Evolutionary conservation across 495 filamentous ascomycete genomes (phyloP).

Genomic region (Neurospora tetraspora): DNA sequence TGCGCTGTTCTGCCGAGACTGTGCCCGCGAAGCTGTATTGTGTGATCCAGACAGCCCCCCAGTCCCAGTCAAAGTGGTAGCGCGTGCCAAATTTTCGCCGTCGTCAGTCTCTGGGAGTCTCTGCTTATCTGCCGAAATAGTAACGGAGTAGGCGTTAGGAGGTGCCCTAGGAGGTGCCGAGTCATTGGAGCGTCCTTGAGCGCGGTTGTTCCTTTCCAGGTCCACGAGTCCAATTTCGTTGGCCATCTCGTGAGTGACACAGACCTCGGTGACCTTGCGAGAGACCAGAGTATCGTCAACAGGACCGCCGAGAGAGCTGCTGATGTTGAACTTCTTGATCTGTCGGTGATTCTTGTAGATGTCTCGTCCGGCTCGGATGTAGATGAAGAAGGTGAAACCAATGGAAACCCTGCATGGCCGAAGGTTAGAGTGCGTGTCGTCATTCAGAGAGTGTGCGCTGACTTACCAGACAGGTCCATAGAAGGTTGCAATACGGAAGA

Average conservation of each 20-base stretch:
- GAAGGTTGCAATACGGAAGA: constrained; percentile 65
- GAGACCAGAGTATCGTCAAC: constrained; percentile 30
- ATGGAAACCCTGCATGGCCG: constrained; percentile 46
- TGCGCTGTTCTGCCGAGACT: constrained; percentile 29
- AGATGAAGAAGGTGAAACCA: constrained; percentile 59
- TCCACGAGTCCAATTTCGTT: constrained; percentile 16
- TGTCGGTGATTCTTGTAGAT: constrained; percentile 51
- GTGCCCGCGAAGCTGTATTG: constrained; percentile 7
- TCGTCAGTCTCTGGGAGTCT: background rate
- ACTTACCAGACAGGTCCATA: constrained; percentile 75
- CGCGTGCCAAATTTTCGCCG: background rate
- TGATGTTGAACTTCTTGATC: constrained; percentile 34
- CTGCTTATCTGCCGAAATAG: constrained; percentile 29
- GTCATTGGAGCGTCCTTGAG: background rate
- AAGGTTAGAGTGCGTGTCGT: background rate
- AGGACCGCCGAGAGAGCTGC: constrained; percentile 24
- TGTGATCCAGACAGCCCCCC: constrained; percentile 3
- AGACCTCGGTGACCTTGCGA: constrained; percentile 49
- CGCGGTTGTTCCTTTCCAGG: constrained; percentile 8
- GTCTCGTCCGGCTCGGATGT: constrained; percentile 57
- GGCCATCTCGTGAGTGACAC: constrained; percentile 33
- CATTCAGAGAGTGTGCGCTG: background rate
- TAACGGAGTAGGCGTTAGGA: constrained; percentile 33
- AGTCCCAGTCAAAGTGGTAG: background rate
- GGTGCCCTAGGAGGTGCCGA: constrained; percentile 4